These are phyloP conservation scores for Dioscorea zingiberensis DNA, from an alignment of 106 monocot species.

Conservation along the genomic window DNA sequence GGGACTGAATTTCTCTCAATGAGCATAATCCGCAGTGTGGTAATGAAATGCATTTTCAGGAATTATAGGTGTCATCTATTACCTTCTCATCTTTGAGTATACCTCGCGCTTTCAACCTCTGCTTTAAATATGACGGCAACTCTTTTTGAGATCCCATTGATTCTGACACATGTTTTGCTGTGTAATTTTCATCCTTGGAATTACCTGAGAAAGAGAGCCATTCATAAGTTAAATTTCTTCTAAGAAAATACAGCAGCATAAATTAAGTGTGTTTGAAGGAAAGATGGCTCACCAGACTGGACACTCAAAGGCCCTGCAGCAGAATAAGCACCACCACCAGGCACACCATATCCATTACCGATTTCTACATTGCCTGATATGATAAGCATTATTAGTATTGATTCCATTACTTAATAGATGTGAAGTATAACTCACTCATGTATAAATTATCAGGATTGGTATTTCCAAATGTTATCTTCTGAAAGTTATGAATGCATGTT, in stretches of 20 bases:
- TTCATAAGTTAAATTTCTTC: background rate
- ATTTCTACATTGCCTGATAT: slow-evolving; percentile 80
- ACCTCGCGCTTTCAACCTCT: slow-evolving; percentile 83
- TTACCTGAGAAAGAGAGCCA: slow-evolving; percentile 14
- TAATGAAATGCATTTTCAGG: slow-evolving; percentile 27
- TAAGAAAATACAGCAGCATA: background rate
- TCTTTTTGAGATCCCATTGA: slow-evolving; percentile 31
- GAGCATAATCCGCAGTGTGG: too few species aligned
- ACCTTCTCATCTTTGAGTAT: slow-evolving; percentile 63
- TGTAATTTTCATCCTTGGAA: slow-evolving; percentile 23
- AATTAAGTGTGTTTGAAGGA: background rate
- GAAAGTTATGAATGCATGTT: too few species aligned
- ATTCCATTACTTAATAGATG: too few species aligned
- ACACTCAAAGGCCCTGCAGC: slow-evolving; percentile 21
- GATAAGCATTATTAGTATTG: background rate
- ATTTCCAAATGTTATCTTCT: too few species aligned
- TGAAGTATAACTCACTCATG: too few species aligned
- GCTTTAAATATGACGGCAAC: slow-evolving; percentile 82
- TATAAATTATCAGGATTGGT: too few species aligned
- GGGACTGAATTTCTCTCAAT: too few species aligned
- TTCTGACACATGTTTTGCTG: slow-evolving; percentile 29
- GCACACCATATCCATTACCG: slow-evolving; percentile 99
- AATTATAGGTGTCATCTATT: slow-evolving; percentile 9
- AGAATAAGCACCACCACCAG: slow-evolving; percentile 94
- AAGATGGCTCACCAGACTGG: slow-evolving; percentile 27